These are phyloP conservation scores for Fraxinus velutina DNA, from an alignment of 305 asterid species.

Conservation along the genomic window DNA sequence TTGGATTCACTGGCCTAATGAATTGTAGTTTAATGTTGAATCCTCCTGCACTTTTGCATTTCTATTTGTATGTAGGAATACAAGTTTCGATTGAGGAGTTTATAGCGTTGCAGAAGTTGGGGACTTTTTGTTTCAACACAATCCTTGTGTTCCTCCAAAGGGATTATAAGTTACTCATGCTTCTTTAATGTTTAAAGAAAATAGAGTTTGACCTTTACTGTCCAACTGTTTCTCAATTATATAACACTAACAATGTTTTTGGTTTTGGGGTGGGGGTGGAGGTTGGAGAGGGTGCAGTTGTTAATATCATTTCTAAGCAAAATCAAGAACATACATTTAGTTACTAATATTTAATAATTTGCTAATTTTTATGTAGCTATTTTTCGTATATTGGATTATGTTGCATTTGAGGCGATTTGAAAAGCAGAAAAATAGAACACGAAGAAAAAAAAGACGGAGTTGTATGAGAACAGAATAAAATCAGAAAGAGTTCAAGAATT, in stretches of 20 bases:
- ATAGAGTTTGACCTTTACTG: conserved; percentile 18
- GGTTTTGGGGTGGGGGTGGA: background rate
- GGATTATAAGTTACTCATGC: conserved; percentile 42
- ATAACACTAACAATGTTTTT: background rate
- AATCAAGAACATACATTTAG: background rate
- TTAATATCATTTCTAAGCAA: background rate
- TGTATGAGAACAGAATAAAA: background rate
- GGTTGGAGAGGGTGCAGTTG: background rate
- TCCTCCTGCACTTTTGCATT: background rate
- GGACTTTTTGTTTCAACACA: conserved; percentile 31
- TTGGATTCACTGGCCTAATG: background rate
- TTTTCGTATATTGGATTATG: background rate
- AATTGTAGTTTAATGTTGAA: background rate
- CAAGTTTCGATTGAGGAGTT: conserved; percentile 10
- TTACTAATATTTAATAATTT: background rate
- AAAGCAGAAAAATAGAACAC: background rate
- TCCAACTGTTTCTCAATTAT: conserved; percentile 31
- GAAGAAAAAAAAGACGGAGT: background rate
- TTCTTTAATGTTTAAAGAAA: conserved; percentile 35
- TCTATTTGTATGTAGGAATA: background rate
- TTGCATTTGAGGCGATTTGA: background rate
- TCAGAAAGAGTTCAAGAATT: background rate
- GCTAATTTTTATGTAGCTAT: background rate
- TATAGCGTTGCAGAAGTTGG: conserved; percentile 23
- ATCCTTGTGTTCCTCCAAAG: conserved; percentile 41